These are phyloP conservation scores for Flaveria robusta DNA, from an alignment of 129 eudicot genomes.

Conservation along the genomic window DNA sequence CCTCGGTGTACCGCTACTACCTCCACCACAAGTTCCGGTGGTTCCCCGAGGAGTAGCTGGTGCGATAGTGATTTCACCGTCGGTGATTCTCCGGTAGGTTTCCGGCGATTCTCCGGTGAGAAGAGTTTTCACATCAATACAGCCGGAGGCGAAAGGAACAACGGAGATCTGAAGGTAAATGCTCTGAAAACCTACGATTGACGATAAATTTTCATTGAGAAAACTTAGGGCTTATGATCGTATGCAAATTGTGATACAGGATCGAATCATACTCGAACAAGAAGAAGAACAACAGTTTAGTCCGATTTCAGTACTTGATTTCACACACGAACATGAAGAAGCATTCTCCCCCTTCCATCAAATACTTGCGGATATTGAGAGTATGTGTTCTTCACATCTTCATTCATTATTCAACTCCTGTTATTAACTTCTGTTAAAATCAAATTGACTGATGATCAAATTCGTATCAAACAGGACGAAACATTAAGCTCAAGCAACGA, in stretches of 20 bases:
- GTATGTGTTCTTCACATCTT: slow-evolving; percentile 36
- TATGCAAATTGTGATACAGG: slow-evolving; percentile 17
- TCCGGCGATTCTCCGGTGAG: slow-evolving; percentile 35
- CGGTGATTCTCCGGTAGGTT: slow-evolving; percentile 56
- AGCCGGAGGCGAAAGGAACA: slow-evolving; percentile 8
- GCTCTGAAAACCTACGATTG: background rate
- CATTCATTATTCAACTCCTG: slow-evolving; percentile 15
- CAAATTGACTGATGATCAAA: slow-evolving; percentile 4
- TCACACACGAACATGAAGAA: slow-evolving; percentile 47
- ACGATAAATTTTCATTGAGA: background rate
- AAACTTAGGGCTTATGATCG: slow-evolving; percentile 10
- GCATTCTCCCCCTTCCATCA: slow-evolving; percentile 37
- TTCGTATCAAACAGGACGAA: slow-evolving; percentile 42
- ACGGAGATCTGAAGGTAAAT: slow-evolving; percentile 33
- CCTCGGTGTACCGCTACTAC: slow-evolving; percentile 31
- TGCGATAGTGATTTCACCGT: slow-evolving; percentile 64
- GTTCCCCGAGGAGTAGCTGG: slow-evolving; percentile 59
- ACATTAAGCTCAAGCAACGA: slow-evolving; percentile 36
- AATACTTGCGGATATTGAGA: slow-evolving; percentile 36
- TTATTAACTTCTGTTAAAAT: background rate
- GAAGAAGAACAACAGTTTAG: slow-evolving; percentile 57
- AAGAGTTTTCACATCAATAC: slow-evolving; percentile 27
- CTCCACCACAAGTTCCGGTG: slow-evolving; percentile 18
- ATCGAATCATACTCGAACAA: slow-evolving; percentile 36
- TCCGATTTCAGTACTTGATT: slow-evolving; percentile 80